These are phyloP conservation scores for Sonneratia alba DNA, from an alignment of 345 rosid genomes.

Conservation along the genomic window DNA sequence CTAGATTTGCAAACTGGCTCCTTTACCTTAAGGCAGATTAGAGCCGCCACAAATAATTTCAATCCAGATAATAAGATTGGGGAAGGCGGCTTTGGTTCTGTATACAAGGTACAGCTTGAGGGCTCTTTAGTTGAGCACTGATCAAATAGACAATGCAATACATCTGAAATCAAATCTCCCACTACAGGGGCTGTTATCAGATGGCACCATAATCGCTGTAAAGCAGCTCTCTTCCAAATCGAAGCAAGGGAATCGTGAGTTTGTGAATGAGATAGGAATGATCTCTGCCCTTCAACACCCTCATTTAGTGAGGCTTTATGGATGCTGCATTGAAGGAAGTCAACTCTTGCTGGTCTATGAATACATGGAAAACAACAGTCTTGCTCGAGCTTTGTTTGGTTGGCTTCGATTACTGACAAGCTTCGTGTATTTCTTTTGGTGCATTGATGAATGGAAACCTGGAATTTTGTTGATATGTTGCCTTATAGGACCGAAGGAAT, in stretches of 20 bases:
- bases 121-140: neutral
- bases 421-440: neutral
- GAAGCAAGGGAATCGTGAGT: no score
- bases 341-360: no score
- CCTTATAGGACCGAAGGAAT: conserved; percentile 27
- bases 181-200: conserved; percentile 39
- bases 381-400: conserved; percentile 61
- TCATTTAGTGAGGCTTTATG: no score
- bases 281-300: no score
- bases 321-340: no score
- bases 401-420: neutral
- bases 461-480: neutral
- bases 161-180: neutral
- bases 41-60: conserved; percentile 60
- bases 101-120: conserved; percentile 48
- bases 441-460: neutral
- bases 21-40: conserved; percentile 63
- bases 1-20: conserved; percentile 59
- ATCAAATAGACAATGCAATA: neutral
- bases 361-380: conserved; percentile 61
- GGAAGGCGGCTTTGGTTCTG: conserved; percentile 92
- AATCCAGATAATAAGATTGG: conserved; percentile 68
- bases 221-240: no score
- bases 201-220: no score
- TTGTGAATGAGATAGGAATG: no score